These are phyloP conservation scores for Rhytidhysteron rufulum DNA, from an alignment of 2,329 filamentous ascomycete genomes.

Conservation along the genomic window DNA sequence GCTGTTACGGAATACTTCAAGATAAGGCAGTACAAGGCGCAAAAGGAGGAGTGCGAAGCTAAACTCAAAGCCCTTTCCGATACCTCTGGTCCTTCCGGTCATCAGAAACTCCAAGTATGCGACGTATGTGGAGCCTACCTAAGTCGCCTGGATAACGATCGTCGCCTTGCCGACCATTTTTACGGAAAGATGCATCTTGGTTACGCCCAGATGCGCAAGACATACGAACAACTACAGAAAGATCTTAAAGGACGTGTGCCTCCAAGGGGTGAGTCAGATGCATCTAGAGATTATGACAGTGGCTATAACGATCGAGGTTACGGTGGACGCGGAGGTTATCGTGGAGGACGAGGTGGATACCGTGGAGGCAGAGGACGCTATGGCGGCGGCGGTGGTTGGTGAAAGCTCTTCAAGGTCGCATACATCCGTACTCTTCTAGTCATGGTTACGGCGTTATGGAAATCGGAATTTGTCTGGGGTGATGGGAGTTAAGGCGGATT, in stretches of 20 bases:
- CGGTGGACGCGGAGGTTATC: constrained; percentile 39
- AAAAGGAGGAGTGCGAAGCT: constrained; percentile 78
- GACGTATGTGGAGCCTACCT: constrained; percentile 97
- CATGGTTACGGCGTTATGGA: no score
- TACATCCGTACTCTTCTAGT: no score
- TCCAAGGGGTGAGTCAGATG: constrained; percentile 45
- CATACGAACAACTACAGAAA: constrained; percentile 79
- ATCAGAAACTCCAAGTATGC: constrained; percentile 98
- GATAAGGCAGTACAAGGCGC: constrained; percentile 72
- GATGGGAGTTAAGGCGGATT: no score
- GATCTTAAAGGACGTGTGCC: constrained; percentile 73
- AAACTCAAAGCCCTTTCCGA: constrained; percentile 89
- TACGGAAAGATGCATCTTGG: constrained; percentile 99
- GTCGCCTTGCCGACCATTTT: constrained; percentile 91
- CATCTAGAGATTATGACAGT: constrained; percentile 38
- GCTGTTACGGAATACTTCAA: constrained; percentile 87
- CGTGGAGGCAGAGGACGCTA: constrained; percentile 39
- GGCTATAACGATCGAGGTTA: constrained; percentile 26
- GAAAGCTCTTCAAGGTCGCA: neutral
- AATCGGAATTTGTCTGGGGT: no score
- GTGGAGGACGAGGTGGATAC: constrained; percentile 51
- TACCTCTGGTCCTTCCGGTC: constrained; percentile 85
- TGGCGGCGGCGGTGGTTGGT: constrained; percentile 46
- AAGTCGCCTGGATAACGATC: constrained; percentile 87
- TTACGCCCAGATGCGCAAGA: constrained; percentile 97